phyloP scores from a whole-genome alignment of 2,329 filamentous ascomycete species.

The Penicillium paneum region DNA sequence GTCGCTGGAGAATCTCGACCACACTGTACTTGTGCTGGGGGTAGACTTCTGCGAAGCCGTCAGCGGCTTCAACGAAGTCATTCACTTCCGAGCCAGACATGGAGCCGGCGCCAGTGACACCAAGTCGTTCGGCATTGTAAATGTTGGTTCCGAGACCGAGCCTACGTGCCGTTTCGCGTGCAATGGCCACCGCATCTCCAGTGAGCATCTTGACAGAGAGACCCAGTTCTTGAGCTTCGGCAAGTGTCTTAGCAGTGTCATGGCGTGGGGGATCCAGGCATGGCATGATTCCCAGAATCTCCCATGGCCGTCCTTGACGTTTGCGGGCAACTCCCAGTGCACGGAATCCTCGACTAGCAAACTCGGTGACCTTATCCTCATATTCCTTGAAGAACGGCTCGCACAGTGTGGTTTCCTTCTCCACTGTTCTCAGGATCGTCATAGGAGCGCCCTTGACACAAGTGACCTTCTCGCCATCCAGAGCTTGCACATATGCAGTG shows the following conservation, averaged over 20 bases:
- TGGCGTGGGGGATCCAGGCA: slow-evolving; percentile 88
- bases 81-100: slow-evolving; percentile 93
- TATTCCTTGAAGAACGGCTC: slow-evolving; percentile 76
- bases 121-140: slow-evolving; percentile 89
- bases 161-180: slow-evolving; percentile 85
- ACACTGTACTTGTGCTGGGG: slow-evolving; percentile 95
- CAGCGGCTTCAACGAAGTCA: slow-evolving; percentile 91
- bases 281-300: slow-evolving; percentile 92
- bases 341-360: slow-evolving; percentile 88
- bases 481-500: slow-evolving; percentile 75
- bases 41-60: slow-evolving; percentile 93
- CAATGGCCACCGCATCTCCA: slow-evolving; percentile 90
- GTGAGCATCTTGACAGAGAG: slow-evolving; percentile 95
- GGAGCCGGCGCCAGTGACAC: slow-evolving; percentile 83
- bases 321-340: slow-evolving; percentile 91
- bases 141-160: slow-evolving; percentile 89
- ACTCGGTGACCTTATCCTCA: slow-evolving; percentile 90
- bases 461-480: slow-evolving; percentile 76
- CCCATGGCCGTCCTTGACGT: slow-evolving; percentile 75
- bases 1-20: slow-evolving; percentile 88
- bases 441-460: slow-evolving; percentile 91
- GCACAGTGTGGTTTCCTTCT: slow-evolving; percentile 72
- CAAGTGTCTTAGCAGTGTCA: slow-evolving; percentile 85
- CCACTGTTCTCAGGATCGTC: slow-evolving; percentile 81
- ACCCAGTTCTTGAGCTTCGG: slow-evolving; percentile 82